Evolutionary conservation across 2,329 filamentous ascomycete genomes (phyloP).

Genomic region (Mycosphaerella arachidis): DNA sequence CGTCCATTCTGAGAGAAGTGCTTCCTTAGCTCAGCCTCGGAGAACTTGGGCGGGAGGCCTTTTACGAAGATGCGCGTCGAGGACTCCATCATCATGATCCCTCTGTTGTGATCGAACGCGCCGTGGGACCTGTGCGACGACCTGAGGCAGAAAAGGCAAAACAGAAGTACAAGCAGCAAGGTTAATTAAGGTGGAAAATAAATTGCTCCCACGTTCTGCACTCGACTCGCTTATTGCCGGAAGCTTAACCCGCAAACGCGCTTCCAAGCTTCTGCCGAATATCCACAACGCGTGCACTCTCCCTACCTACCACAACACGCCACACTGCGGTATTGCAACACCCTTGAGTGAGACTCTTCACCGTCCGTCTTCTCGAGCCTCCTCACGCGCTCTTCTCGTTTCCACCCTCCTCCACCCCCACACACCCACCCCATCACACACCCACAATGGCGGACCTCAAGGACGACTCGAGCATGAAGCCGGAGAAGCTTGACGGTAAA

Average conservation of each 20-base stretch:
- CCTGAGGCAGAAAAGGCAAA: not conserved
- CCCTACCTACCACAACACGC: not conserved
- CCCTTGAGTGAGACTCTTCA: not conserved
- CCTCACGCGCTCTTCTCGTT: not conserved
- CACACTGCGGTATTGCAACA: not conserved
- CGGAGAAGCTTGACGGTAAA: constrained; percentile 72
- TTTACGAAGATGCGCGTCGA: constrained; percentile 65
- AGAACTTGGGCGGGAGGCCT: constrained; percentile 77
- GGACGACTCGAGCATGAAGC: constrained; percentile 15
- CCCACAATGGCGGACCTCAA: constrained; percentile 26
- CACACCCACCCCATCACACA: not conserved
- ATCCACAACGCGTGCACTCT: not conserved
- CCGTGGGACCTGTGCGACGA: not conserved
- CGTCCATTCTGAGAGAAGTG: constrained; percentile 73
- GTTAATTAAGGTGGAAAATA: not conserved
- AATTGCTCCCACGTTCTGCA: not conserved
- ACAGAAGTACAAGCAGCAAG: not conserved
- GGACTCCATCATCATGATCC: constrained; percentile 54
- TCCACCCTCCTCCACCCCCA: not conserved
- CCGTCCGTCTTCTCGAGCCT: not conserved
- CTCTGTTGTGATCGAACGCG: not conserved
- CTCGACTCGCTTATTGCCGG: not conserved
- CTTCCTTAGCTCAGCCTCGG: constrained; percentile 77
- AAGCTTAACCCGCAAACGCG: not conserved
- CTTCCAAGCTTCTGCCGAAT: not conserved